These are phyloP conservation scores for Ustulina deusta DNA, from an alignment of 2,329 filamentous ascomycete species.

Conservation along the genomic window DNA sequence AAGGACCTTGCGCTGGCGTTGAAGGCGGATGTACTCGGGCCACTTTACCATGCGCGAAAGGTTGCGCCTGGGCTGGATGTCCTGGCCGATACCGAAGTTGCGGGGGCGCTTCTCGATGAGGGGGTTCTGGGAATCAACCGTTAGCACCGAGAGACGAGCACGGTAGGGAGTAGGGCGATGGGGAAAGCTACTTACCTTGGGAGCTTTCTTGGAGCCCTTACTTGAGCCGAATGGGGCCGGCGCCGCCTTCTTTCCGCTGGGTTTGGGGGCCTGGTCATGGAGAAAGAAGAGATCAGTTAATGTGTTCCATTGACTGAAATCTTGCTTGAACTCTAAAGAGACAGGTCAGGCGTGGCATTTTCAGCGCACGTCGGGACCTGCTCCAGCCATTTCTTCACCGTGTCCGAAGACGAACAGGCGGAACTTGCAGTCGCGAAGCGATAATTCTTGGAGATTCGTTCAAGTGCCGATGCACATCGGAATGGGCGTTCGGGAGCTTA, in stretches of 20 bases:
- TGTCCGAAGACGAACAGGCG: conserved; percentile 58
- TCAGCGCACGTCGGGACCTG: conserved; percentile 59
- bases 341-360: conserved; percentile 65
- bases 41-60: conserved; percentile 98
- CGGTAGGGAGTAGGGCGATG: background rate
- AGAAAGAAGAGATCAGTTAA: conserved; percentile 99
- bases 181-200: conserved; percentile 79
- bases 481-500: conserved; percentile 62
- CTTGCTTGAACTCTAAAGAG: conserved; percentile 96
- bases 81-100: conserved; percentile 99
- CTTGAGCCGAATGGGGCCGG: conserved; percentile 95
- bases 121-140: conserved; percentile 77
- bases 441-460: conserved; percentile 49
- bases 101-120: conserved; percentile 97
- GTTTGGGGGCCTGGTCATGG: conserved; percentile 99
- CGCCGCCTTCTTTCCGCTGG: conserved; percentile 96
- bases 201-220: conserved; percentile 92
- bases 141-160: conserved; percentile 41
- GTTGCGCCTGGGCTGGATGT: conserved; percentile 97
- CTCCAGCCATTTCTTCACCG: conserved; percentile 77
- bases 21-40: conserved; percentile 98
- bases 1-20: conserved; percentile 94
- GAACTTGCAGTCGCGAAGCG: conserved; percentile 54
- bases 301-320: conserved; percentile 79
- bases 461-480: conserved; percentile 48